These are phyloP conservation scores for Fusarium pseudograminearum DNA, from an alignment of 2,329 filamentous ascomycete species.

Conservation along the genomic window DNA sequence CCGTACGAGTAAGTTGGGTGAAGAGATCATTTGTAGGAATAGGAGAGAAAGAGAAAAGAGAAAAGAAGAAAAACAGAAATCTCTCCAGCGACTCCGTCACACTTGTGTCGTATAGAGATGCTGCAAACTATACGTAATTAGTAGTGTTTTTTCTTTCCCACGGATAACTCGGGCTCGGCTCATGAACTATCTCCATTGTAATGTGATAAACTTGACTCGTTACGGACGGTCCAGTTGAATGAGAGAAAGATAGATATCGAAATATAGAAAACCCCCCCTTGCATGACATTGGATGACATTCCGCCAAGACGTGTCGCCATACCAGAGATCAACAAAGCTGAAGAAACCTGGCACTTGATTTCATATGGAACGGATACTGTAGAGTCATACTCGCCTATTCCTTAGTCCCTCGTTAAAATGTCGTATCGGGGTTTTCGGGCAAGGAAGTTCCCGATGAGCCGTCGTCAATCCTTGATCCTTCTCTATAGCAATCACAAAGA, in stretches of 20 bases:
- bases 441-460: conserved; percentile 14
- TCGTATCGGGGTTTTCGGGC: conserved; percentile 16
- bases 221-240: background rate
- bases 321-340: conserved; percentile 22
- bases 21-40: background rate
- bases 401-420: conserved; percentile 13
- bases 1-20: background rate
- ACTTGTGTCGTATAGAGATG: background rate
- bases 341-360: conserved; percentile 7
- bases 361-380: background rate
- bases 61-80: conserved; percentile 5
- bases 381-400: conserved; percentile 13
- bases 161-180: conserved; percentile 31
- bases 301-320: conserved; percentile 30
- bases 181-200: conserved; percentile 9
- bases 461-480: conserved; percentile 29
- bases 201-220: conserved; percentile 30
- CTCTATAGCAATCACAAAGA: background rate
- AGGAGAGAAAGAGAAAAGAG: background rate
- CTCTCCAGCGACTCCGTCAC: conserved; percentile 20
- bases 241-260: background rate
- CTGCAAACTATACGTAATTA: conserved; percentile 39
- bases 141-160: background rate
- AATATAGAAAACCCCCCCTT: conserved; percentile 3
- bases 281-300: conserved; percentile 29